A percentile compares a stretch with the other conserved stretches of the same genome.
These are phyloP conservation scores for Phytophthora chlamydospora DNA, from an alignment of 352 stramenopile genomes.

Conservation along the genomic window DNA sequence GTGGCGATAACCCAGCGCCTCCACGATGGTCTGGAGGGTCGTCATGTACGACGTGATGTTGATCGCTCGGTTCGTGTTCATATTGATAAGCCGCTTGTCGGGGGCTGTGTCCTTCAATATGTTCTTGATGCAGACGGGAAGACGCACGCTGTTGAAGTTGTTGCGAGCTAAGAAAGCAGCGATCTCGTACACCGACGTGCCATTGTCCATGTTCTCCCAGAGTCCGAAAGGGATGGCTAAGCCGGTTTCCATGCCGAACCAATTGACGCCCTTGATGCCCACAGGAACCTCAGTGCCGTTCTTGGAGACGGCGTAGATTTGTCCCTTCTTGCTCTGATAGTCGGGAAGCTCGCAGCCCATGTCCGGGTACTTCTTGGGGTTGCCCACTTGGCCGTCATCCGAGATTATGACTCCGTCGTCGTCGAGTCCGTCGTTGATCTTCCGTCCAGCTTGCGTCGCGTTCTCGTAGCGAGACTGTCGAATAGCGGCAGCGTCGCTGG, in stretches of 20 bases:
- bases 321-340: constrained; percentile 63
- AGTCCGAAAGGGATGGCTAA: constrained; percentile 59
- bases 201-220: constrained; percentile 78
- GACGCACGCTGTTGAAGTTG: constrained; percentile 71
- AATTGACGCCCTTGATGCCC: constrained; percentile 71
- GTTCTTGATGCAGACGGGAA: constrained; percentile 64
- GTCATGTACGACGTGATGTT: constrained; percentile 68
- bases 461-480: constrained; percentile 41
- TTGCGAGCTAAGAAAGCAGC: constrained; percentile 62
- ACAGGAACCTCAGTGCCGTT: constrained; percentile 62
- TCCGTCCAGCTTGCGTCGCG: constrained; percentile 22
- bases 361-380: constrained; percentile 53
- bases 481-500: constrained; percentile 20
- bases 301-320: constrained; percentile 47
- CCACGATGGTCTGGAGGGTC: constrained; percentile 53
- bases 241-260: constrained; percentile 79
- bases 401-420: constrained; percentile 42
- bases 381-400: constrained; percentile 54
- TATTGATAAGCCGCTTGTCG: constrained; percentile 54
- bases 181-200: constrained; percentile 74
- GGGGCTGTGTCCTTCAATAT: constrained; percentile 51
- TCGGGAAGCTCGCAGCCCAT: constrained; percentile 56
- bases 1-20: constrained; percentile 60
- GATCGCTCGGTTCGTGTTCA: constrained; percentile 64
- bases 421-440: constrained; percentile 46